Base-by-base conservation (phyloP, 805 yeast species). In the Saturnispora diversa region DNA sequence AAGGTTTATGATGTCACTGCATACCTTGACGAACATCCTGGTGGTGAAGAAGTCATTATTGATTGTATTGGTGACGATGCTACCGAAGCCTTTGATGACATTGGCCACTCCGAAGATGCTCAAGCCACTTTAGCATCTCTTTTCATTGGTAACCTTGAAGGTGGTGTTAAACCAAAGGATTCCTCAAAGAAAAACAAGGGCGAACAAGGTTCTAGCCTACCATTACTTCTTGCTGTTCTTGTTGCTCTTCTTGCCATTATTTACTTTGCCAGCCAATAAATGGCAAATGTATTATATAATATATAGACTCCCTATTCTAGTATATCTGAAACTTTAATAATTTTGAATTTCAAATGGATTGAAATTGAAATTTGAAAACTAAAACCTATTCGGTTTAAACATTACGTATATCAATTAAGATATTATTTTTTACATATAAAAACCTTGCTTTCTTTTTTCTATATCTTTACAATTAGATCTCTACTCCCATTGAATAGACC, bases 91-190 rank as follows among this genome's bases (percentile, higher is more conserved):
- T 81, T 81, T 55, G 75, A 74, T 50, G 95, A 86, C 56, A 88
- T 92, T 58, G 99, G 99, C 26, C 99, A 92, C 66, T 86, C 97
- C 26, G 97, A 88, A 48, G 96, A 88, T 51, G 97, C 99, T 30
- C 77, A 79, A 52, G 92, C 81, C 53, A 69, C 81, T 51, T 68
- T 92, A 54, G 69, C 65, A 33, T 76, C 73, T 30, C 66, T 86
- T 56, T 68, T 73, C 50, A 72, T 92, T 44, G 98, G 98, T 50
- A 79, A 72, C 39, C 70, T 90, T 39, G 88, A 87, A 37, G 65
- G 65, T 55, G 84, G 78, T 35, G 71, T 72, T 29, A 56, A 51
- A 12, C 44, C 47, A 7, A 42, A 53, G 31, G 33, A 52, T 13
- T 37, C 52, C 2, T 19, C 48, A 25, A 39, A 13, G 36, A 45